These are phyloP conservation scores for Puccinia polysora DNA, from an alignment of 1,284 basidiomycete genomes.

Conservation along the genomic window DNA sequence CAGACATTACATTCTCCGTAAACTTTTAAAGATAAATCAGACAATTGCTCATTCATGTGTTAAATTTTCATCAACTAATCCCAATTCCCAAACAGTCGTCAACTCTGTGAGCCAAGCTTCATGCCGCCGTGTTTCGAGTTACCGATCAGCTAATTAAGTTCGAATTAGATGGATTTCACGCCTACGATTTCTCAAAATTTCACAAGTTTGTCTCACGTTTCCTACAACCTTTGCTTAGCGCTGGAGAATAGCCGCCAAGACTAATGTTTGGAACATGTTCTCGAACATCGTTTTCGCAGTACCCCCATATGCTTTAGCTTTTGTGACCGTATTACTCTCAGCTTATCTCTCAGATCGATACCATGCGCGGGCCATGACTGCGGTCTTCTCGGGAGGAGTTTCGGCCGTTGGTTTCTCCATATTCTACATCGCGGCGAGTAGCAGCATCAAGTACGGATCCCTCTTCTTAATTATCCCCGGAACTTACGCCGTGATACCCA, in stretches of 20 bases:
- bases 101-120: too few relatives aligned
- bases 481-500: neutral
- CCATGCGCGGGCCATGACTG: neutral
- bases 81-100: too few relatives aligned
- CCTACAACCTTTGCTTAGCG: too few relatives aligned
- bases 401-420: constrained; percentile 6
- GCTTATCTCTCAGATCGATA: constrained; percentile 4
- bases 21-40: too few relatives aligned
- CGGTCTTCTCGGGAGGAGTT: neutral
- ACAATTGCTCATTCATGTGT: too few relatives aligned
- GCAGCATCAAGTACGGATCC: constrained; percentile 15
- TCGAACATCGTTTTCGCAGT: neutral
- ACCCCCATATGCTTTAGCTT: neutral
- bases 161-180: too few relatives aligned
- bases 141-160: too few relatives aligned
- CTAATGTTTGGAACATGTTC: neutral
- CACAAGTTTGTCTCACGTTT: too few relatives aligned
- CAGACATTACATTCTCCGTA: neutral
- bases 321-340: neutral
- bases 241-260: neutral
- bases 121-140: too few relatives aligned
- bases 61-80: too few relatives aligned
- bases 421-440: neutral
- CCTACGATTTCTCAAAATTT: too few relatives aligned
- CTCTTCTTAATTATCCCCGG: constrained; percentile 21